Conservation (phyloP, 768 basidiomycete species). For the Boletales sp. region DNA sequence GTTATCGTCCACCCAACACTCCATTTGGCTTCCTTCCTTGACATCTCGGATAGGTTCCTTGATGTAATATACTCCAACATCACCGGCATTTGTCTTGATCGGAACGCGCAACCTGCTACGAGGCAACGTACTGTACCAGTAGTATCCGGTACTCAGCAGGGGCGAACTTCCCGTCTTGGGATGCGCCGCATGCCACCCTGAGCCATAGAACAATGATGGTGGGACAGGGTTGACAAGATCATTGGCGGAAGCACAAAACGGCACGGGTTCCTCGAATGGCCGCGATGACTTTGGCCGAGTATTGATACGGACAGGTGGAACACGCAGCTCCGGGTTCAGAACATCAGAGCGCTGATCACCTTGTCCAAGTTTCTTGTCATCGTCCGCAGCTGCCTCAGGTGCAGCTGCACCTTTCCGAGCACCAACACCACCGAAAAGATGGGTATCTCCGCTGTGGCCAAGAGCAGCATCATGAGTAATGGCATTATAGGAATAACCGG, state of each 20-base stretch:
- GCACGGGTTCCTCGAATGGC: constrained; percentile 81
- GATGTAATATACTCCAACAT: constrained; percentile 89
- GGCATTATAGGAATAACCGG: constrained; percentile 62
- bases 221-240: constrained; percentile 97
- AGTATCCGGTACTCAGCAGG: constrained; percentile 68
- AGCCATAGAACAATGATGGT: constrained; percentile 88
- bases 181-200: constrained; percentile 84
- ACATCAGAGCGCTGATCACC: constrained; percentile 16
- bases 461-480: constrained; percentile 42
- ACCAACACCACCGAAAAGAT: constrained; percentile 82
- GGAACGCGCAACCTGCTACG: constrained; percentile 81
- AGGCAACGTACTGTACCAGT: constrained; percentile 90
- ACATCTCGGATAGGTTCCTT: constrained; percentile 59
- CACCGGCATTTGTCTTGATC: constrained; percentile 81
- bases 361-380: constrained; percentile 23
- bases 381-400: constrained; percentile 41
- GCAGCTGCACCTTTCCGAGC: constrained; percentile 69
- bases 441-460: constrained; percentile 39
- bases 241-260: constrained; percentile 94
- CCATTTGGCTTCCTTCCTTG: constrained; percentile 65
- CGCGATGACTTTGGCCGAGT: constrained; percentile 50
- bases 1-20: constrained; percentile 99
- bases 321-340: constrained; percentile 33
- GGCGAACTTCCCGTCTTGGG: constrained; percentile 47
- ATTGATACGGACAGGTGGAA: constrained; percentile 73